Evolutionary conservation across 148 eudicot genomes (phyloP), one percentile per base, ranked within the genome.

Genomic region (Polygonum aviculare): DNA sequence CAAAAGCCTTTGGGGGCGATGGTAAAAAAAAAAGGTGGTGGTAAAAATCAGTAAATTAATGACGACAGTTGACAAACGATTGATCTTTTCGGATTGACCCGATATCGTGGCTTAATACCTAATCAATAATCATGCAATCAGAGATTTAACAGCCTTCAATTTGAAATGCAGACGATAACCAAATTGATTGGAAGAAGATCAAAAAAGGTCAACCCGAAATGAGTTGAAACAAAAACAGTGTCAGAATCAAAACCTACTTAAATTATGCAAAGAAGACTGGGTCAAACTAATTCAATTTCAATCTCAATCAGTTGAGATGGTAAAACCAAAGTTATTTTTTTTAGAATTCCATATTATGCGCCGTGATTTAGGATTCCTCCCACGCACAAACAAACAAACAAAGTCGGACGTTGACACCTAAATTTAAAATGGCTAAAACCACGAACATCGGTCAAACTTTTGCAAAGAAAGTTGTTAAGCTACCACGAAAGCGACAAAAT

Each of bases 321-420:
- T 63, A 36, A 22, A 35, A 36, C 44, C n/a, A 67, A 33, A 10
- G 41, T 36, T 65, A 0, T 12, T 2, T 35, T 35, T 44, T 44
- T 44, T 44, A 10, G 4, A 67, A 67, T 67, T 67, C 72, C 72
- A 67, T 67, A 36, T 38, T 35, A 67, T 67, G 72, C 72, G 72
- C 72, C 72, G 72, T 67, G 72, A 67, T 67, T 67, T 67, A n/a
- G 72, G 72, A 35, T 35, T 67, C 72, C 44, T 67, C 72, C 45
- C 72, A 67, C 72, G 21, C 72, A 67, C 19, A 67, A 67, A 36
- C 72, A 67, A 67, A 67, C 72, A 67, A 67, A 65, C 70, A 65
- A 65, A 67, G 15, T 67, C 72, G 3, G 86, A 84, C 59, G 73
- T 84, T 74, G 83, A 78, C 83, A 33, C 33, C 35, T 18, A 5